Percentiles rank a stretch among this genome's conserved stretches.
Evolutionary conservation across 2,329 filamentous ascomycete species (phyloP).

Genomic region (Myriosclerotinia curreyana): DNA sequence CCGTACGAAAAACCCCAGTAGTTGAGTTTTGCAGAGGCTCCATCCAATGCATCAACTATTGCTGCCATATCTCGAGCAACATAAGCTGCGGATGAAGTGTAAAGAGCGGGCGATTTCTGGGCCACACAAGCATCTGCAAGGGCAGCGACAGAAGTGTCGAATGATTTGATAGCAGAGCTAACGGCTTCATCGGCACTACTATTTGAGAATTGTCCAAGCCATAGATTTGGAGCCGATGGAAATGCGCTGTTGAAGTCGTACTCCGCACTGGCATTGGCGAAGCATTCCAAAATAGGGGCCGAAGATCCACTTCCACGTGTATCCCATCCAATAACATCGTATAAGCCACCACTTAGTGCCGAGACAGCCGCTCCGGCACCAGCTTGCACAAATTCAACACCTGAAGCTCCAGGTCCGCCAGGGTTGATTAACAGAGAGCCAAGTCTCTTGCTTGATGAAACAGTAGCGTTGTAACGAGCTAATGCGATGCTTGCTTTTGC

Average conservation of each 20-base stretch:
- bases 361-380: slow-evolving; percentile 28
- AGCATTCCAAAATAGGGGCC: slow-evolving; percentile 25
- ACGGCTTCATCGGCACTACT: slow-evolving; percentile 14
- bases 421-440: slow-evolving; percentile 4
- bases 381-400: slow-evolving; percentile 18
- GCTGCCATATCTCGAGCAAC: slow-evolving; percentile 28
- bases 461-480: slow-evolving; percentile 6
- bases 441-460: background rate
- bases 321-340: slow-evolving; percentile 29
- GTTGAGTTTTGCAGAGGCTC: slow-evolving; percentile 38
- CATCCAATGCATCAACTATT: slow-evolving; percentile 22
- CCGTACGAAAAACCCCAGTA: slow-evolving; percentile 53
- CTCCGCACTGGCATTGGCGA: slow-evolving; percentile 23
- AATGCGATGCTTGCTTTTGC: slow-evolving; percentile 1
- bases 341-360: slow-evolving; percentile 24
- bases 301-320: slow-evolving; percentile 25
- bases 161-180: slow-evolving; percentile 13
- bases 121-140: slow-evolving; percentile 25
- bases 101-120: slow-evolving; percentile 25
- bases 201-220: slow-evolving; percentile 24
- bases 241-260: slow-evolving; percentile 22
- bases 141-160: slow-evolving; percentile 21
- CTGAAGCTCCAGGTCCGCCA: slow-evolving; percentile 29
- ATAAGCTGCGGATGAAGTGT: slow-evolving; percentile 27
- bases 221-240: slow-evolving; percentile 26